Evolutionary conservation across 208 protist genomes (phyloP), one percentile per base, ranked within the genome.

Genomic region (Trypanosoma melophagium): DNA sequence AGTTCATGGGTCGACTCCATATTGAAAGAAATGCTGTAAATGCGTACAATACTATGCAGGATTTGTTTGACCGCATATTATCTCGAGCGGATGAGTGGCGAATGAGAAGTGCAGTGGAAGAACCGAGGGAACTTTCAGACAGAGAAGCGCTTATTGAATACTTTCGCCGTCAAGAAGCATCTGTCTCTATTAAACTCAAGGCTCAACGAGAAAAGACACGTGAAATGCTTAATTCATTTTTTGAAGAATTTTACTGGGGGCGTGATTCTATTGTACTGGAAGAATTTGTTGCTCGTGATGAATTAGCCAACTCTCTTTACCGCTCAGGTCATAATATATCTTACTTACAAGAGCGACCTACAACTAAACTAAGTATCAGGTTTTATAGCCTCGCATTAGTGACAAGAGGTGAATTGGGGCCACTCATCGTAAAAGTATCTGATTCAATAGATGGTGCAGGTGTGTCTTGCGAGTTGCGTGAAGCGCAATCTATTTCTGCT

Each of bases 181-280:
- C 24, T 28, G 10, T 57, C 13, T 16, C 62, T 25, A 16, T 31
- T 31, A 58, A 45, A 31, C 57, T 49, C 12, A 47, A 68, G 38
- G 59, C 53, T 0, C 7, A 65, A 21, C 44, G 53, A 51, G 61
- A 68, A 44, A 49, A 59, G 44, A 64, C 51, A 16, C 60, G 72
- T 52, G 41, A 75, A 35, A 3, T 58, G 17, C 60, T 82, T 60
- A 22, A 28, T 10, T 25, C 21, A 21, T 63, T 82, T 40, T 63
- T 82, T 68, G 54, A 75, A 12, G 56, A 71, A 17, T 72, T 82
- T 58, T 82, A 82, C 56, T 82, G 71, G 71, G 61, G 55, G 3
- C 77, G 77, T 31, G 71, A 82, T 50, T 10, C 57, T 41, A 69
- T 79, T 50, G 55, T 79, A 17, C n/a, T 76, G 10, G 57, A 79